These are phyloP conservation scores for Macadamia integrifolia DNA, from an alignment of 164 flowering plant genomes.

Conservation along the genomic window DNA sequence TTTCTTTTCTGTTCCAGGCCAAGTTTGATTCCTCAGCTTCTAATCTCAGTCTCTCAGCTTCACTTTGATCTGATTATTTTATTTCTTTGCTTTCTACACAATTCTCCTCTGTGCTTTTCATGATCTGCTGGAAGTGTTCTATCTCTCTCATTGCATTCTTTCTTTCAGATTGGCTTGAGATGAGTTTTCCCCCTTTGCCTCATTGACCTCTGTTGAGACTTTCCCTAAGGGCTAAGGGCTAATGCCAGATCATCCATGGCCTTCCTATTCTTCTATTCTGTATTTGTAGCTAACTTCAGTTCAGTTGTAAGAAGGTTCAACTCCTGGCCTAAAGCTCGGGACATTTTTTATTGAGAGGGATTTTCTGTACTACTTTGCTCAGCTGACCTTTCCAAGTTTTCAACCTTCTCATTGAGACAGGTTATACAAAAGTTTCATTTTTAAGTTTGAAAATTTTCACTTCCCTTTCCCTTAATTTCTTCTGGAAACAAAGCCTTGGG, in stretches of 20 bases:
- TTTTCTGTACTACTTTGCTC: constrained; percentile 3
- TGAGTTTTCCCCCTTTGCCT: constrained; percentile 43
- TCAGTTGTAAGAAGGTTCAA: constrained; percentile 39
- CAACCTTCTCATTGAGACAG: constrained; percentile 29
- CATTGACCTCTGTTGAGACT: constrained; percentile 53
- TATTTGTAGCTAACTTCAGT: constrained; percentile 47
- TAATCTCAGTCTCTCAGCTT: neutral
- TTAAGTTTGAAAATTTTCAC: neutral
- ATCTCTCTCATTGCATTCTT: constrained; percentile 32
- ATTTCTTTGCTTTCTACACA: constrained; percentile 38
- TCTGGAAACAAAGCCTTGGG: too few species aligned
- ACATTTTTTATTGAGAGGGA: constrained; percentile 17
- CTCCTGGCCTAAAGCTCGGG: constrained; percentile 27
- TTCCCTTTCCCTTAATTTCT: neutral
- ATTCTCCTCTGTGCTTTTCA: constrained; percentile 34
- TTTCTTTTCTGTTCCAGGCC: constrained; percentile 73
- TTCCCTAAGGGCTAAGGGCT: constrained; percentile 46
- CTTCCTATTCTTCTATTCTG: constrained; percentile 61
- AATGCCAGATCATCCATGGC: constrained; percentile 82
- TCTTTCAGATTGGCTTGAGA: constrained; percentile 27
- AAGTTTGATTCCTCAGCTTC: constrained; percentile 69
- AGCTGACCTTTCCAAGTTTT: constrained; percentile 15
- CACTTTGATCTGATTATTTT: constrained; percentile 40
- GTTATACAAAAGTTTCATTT: constrained; percentile 29
- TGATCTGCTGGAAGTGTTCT: constrained; percentile 25